These are phyloP conservation scores for Madurella mycetomatis DNA, from an alignment of 2,329 filamentous ascomycete species.

Conservation along the genomic window DNA sequence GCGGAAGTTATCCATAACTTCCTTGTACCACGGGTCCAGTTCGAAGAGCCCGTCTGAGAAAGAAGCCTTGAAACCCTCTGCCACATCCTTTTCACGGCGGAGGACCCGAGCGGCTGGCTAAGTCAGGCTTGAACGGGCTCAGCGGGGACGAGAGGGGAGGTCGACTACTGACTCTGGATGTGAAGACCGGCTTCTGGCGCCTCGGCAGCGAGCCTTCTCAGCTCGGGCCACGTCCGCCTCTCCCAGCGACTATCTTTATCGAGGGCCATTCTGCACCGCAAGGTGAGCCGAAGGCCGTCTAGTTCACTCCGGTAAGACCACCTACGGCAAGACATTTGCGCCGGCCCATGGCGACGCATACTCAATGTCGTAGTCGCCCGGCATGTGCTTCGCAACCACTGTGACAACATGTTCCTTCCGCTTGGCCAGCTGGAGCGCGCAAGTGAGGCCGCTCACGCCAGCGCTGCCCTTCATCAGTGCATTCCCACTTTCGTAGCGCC, in stretches of 20 bases:
- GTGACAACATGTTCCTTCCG: conserved; percentile 39
- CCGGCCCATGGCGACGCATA: conserved; percentile 89
- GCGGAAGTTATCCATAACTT: conserved; percentile 67
- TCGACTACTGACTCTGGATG: conserved; percentile 55
- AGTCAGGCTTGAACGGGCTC: background rate
- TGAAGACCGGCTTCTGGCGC: conserved; percentile 76
- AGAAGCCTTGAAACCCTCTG: conserved; percentile 30
- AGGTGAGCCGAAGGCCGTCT: background rate
- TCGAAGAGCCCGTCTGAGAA: conserved; percentile 61
- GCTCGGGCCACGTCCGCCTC: conserved; percentile 58
- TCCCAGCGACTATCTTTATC: conserved; percentile 52
- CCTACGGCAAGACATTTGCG: conserved; percentile 71
- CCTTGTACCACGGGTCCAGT: conserved; percentile 68
- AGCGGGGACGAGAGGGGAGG: background rate
- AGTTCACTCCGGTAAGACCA: conserved; percentile 14
- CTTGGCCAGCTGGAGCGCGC: conserved; percentile 45
- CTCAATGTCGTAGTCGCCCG: conserved; percentile 86
- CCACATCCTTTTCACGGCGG: conserved; percentile 59
- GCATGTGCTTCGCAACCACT: conserved; percentile 72
- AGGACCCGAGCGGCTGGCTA: conserved; percentile 44
- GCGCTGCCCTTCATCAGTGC: conserved; percentile 31
- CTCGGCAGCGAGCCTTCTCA: conserved; percentile 56
- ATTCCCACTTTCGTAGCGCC: background rate
- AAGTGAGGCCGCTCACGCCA: conserved; percentile 49
- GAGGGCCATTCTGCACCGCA: conserved; percentile 39